Evolutionary conservation across 1,284 basidiomycete species (phyloP), one percentile per base, ranked within the genome.

Genomic region (Ganoderma lingzhi): DNA sequence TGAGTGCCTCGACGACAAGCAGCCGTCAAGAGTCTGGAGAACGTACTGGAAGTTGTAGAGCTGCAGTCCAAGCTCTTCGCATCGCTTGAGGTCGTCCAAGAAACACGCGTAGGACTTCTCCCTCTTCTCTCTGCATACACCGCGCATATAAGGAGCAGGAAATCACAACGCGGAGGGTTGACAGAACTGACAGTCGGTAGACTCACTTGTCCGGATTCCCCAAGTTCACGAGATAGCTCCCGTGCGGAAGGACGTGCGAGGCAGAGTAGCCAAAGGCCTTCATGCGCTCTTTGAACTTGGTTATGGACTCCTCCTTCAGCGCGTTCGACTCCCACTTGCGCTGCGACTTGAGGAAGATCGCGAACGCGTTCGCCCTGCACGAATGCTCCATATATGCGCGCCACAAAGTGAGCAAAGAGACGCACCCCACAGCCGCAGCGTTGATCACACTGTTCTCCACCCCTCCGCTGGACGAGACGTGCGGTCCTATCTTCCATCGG

Each of bases 1-100:
- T 56, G 0, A 59, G 15, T 10, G 32, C n/a, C 15, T 28, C 17
- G 28, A 28, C 15, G 62, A 28, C 8, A 63, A 30, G 32, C 28
- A 62, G 28, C 35, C 30, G 48, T 19, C 5, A 44, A 45, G 61
- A 44, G 23, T 14, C 28, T 5, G 12, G 42, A 15, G 17, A 53
- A 85, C 92, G 60, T 73, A 95, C 92, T 96, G 95, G 80, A 96
- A 95, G 77, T 96, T 96, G 81, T 94, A 96, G 12, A 93, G 79
- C 62, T 83, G 82, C 61, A 96, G 83, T 0, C 92, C 94, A 28
- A 97, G 86, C 73, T 86, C 84, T 75, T 96, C 92, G 76, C 95
- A 96, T 48, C 95, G 84, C 75, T 86, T 84, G n/a, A 96, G 81
- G 71, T 97, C 95, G 73, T 96, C 95, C 10, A 95, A 76, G 78